phyloP scores from a whole-genome alignment of 2,329 filamentous ascomycete genomes.

The Cercospora canescens region DNA sequence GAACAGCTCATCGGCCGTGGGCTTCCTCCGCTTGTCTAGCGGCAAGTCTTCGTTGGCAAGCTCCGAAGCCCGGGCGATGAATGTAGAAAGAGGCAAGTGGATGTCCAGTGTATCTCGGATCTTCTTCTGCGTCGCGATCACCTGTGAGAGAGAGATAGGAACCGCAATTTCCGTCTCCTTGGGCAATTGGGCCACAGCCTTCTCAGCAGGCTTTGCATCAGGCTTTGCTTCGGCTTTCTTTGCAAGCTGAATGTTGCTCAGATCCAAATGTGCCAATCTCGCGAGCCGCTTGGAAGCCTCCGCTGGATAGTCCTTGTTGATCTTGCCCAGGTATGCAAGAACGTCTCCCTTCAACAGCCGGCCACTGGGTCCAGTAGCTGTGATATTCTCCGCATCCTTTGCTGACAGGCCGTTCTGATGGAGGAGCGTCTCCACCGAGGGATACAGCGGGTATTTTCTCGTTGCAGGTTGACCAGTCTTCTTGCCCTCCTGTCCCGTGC shows the following conservation, averaged over 20 bases:
- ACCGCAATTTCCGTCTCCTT: slow-evolving; percentile 64
- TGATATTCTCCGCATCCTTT: slow-evolving; percentile 77
- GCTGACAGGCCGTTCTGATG: slow-evolving; percentile 75
- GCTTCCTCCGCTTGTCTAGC: slow-evolving; percentile 61
- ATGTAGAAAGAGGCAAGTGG: slow-evolving; percentile 79
- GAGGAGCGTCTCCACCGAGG: slow-evolving; percentile 80
- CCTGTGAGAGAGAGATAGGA: slow-evolving; percentile 75
- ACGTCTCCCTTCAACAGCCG: slow-evolving; percentile 94
- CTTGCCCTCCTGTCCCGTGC: slow-evolving; percentile 20
- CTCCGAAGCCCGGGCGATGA: slow-evolving; percentile 80
- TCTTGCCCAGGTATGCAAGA: slow-evolving; percentile 80
- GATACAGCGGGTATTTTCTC: slow-evolving; percentile 72
- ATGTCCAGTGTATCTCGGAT: slow-evolving; percentile 76
- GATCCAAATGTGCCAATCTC: slow-evolving; percentile 80
- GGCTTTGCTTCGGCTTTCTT: slow-evolving; percentile 35
- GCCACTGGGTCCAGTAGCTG: slow-evolving; percentile 81
- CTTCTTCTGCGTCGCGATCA: slow-evolving; percentile 77
- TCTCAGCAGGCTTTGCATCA: slow-evolving; percentile 49
- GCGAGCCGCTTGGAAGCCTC: slow-evolving; percentile 70
- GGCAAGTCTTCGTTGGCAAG: slow-evolving; percentile 87
- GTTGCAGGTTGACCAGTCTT: slow-evolving; percentile 54
- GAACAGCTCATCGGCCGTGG: slow-evolving; percentile 80
- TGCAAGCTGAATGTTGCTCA: slow-evolving; percentile 91
- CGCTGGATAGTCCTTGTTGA: slow-evolving; percentile 70
- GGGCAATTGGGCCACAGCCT: slow-evolving; percentile 44